Evolutionary conservation across 768 basidiomycete genomes (phyloP), one percentile per base, ranked within the genome.

Genomic region (Kwoniella heveanensis): DNA sequence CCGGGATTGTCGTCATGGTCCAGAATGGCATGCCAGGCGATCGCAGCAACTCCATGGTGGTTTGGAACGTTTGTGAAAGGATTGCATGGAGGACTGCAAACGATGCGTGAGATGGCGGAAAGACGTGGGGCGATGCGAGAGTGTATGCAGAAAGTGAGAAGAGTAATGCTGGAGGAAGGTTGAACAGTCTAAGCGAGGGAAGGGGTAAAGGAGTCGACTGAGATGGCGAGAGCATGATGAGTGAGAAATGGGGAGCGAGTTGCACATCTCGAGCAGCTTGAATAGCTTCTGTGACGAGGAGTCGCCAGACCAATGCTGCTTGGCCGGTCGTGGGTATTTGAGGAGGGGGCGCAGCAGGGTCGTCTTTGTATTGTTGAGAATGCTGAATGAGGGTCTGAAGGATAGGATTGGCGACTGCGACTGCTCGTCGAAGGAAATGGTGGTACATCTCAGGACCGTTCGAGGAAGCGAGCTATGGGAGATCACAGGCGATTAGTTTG

Each of bases 391-490:
- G 67, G 30, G 54, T 65, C 51, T 70, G 67, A 49, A 79, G 61
- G 62, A 73, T 69, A 6, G 80, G 69, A 21, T 76, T 67, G 24
- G 91, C 91, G 71, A 92, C 90, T 57, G 89, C 87, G 77, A 97
- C 91, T 81, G 96, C 89, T 67, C 95, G 89, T 66, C 94, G 91
- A 70, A 99, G 91, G 83, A 96, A 96, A 82, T 99, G 94, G 67
- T 92, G 86, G 82, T 97, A 96, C 62, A 93, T 96, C 82, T 96
- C 94, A 73, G 92, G 85, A 62, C 94, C 93, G 85, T 98, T 92
- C 77, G 93, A 90, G 79, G 97, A 93, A 68, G 92, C 91, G 74
- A 98, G 87, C 95, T 98, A 81, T 52, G 71, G 7, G 15, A 44
- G 3, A 44, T 61, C 48, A 39, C 52, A 64, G 48, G 22, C 60